Evolutionary conservation across 2,329 filamentous ascomycete genomes (phyloP), one percentile per base, ranked within the genome.

Genomic region (Phialocephala sp.): DNA sequence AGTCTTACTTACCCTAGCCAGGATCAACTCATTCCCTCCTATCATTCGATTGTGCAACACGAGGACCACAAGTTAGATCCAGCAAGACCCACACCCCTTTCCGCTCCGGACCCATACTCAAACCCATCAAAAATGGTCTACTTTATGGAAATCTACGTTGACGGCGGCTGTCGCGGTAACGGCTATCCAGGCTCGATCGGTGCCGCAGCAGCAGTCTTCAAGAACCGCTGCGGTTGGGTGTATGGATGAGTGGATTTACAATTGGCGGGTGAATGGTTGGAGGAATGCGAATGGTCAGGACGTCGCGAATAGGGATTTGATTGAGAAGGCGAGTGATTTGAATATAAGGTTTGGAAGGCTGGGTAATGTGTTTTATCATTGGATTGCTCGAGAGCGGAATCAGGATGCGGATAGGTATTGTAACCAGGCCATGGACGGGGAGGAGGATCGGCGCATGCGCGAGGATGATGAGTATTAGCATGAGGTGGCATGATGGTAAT

Each of bases 231-330:
- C 20, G 22, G 45, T 41, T 12, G 37, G 37, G 9, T 41, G 37
- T 8, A 41, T 41, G 37, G 11, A 4, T 41, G 4, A 41, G 15
- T 78, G 75, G 75, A 63, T 77, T 32, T 18, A 73, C 54, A 76
- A 71, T 4, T 80, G 79, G 79, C 0, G 0, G 0, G 1, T 22
- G 0, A 79, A 79, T 54, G 77, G 73, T 1, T 80, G 76, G 76
- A 58, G 8, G 0, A 80, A 76, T 66, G 36, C 73, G 8, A 36
- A 47, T 0, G 77, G 77, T 1, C 6, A 64, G 1, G 60, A 68
- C 6, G 76, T 80, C n/a, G 74, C 70, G 12, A 80, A 80, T 62
- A 68, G 60, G n/a, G 77, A 79, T 62, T 66, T 80, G 1, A 75
- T 80, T 52, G 27, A 75, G 64, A 3, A 69, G 22, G 77, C 76